A percentile compares a stretch with the other conserved stretches of the same genome.
These are phyloP conservation scores for Fusarium heterosporum DNA, from an alignment of 2,329 filamentous ascomycete species.

Conservation along the genomic window DNA sequence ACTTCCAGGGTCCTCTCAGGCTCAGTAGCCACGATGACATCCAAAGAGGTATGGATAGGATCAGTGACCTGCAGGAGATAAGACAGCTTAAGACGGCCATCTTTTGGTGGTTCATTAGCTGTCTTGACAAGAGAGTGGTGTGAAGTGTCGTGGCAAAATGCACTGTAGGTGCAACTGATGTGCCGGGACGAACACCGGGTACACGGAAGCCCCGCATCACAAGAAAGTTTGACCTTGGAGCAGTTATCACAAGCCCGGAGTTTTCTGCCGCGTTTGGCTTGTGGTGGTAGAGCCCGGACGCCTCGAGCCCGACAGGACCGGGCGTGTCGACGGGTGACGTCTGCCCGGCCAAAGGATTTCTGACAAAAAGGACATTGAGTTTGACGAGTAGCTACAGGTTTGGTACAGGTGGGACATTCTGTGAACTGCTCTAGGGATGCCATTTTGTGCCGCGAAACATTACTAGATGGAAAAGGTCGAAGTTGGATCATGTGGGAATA, in stretches of 20 bases:
- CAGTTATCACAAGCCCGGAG: constrained; percentile 30
- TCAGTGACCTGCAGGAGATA: constrained; percentile 24
- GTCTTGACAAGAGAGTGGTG: not conserved
- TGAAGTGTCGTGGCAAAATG: constrained; percentile 13
- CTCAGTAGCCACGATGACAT: constrained; percentile 10
- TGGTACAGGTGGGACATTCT: constrained; percentile 5
- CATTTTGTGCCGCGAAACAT: not conserved
- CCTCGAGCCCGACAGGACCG: constrained; percentile 18
- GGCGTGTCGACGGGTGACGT: constrained; percentile 29
- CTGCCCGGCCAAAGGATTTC: constrained; percentile 24
- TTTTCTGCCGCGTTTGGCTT: constrained; percentile 28
- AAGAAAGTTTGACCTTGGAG: constrained; percentile 5
- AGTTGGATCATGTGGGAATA: constrained; percentile 27
- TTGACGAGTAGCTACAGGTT: not conserved
- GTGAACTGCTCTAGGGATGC: not conserved
- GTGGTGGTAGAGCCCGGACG: constrained; percentile 13
- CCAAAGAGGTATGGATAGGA: constrained; percentile 9
- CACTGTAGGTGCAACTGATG: constrained; percentile 17
- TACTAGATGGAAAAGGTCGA: not conserved
- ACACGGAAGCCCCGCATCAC: constrained; percentile 11
- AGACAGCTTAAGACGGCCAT: not conserved
- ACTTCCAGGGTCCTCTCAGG: constrained; percentile 15
- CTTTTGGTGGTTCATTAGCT: not conserved
- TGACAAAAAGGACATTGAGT: constrained; percentile 28
- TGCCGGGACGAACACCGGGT: constrained; percentile 1